These are phyloP conservation scores for Marasmius tenuissimus DNA, from an alignment of 1,284 basidiomycete species.

Conservation along the genomic window DNA sequence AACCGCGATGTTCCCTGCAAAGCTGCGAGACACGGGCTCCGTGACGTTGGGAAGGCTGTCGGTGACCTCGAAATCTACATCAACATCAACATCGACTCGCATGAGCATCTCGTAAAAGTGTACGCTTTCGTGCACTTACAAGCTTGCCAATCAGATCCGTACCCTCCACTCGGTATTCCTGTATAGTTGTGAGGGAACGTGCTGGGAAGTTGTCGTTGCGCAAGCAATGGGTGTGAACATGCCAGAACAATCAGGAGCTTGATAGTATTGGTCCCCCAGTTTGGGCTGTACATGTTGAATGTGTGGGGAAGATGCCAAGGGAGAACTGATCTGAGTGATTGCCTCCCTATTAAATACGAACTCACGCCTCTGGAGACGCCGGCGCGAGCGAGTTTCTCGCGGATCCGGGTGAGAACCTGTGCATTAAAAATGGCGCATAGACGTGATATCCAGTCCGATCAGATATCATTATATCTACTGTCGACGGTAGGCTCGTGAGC, in stretches of 20 bases:
- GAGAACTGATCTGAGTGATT: no score
- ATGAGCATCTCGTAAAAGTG: no score
- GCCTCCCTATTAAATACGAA: neutral
- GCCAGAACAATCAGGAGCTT: neutral
- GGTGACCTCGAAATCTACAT: conserved; percentile 11
- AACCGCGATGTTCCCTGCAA: conserved; percentile 2
- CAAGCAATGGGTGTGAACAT: neutral
- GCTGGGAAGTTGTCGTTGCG: neutral
- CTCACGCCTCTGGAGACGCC: no score
- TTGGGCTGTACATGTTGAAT: no score
- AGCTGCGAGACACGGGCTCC: conserved; percentile 6
- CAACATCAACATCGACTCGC: neutral
- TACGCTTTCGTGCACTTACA: conserved; percentile 9
- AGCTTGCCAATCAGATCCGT: conserved; percentile 10
- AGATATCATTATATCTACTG: no score
- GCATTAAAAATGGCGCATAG: no score
- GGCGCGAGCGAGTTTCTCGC: no score
- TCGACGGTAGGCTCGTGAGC: no score
- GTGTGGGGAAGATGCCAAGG: no score
- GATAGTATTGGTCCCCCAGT: neutral
- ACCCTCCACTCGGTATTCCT: conserved; percentile 10
- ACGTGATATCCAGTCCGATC: no score
- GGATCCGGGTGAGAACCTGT: no score
- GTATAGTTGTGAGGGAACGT: conserved; percentile 14
- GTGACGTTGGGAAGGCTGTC: conserved; percentile 11